Conservation (phyloP, 2,329 filamentous ascomycete genomes). For the Sclerotinia subarctica region DNA sequence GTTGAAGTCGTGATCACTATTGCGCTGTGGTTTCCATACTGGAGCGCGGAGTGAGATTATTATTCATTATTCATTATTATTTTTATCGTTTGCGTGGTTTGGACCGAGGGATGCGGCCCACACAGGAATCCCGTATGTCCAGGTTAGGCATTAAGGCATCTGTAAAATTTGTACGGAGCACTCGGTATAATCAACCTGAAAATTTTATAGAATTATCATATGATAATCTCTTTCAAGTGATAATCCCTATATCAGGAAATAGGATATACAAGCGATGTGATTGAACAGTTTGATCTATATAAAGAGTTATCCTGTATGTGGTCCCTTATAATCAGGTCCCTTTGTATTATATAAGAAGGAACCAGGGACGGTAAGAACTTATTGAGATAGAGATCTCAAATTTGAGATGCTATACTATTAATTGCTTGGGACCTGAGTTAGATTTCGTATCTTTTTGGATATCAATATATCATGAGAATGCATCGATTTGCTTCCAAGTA, state of each 20-base stretch:
- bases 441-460: background rate
- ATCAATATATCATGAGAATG: background rate
- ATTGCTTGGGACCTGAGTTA: background rate
- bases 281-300: no score
- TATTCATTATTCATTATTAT: constrained; percentile 11
- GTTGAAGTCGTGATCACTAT: constrained; percentile 37
- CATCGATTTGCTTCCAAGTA: background rate
- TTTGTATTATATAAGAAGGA: constrained; percentile 9
- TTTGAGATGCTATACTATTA: background rate
- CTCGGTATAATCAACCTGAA: no score
- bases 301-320: no score
- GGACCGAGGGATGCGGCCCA: background rate
- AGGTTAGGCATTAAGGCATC: no score
- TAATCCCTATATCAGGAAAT: no score
- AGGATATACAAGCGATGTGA: no score
- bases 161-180: no score
- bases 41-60: constrained; percentile 12
- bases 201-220: no score
- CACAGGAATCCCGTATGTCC: no score
- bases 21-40: constrained; percentile 36
- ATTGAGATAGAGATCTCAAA: background rate
- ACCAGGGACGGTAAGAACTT: background rate
- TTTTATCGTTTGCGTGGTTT: constrained; percentile 2
- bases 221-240: no score
- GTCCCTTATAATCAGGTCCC: no score